A percentile compares a stretch with the other conserved stretches of the same genome.
phyloP scores from a whole-genome alignment of 2,329 filamentous ascomycete species.

The Alternaria gaisen region DNA sequence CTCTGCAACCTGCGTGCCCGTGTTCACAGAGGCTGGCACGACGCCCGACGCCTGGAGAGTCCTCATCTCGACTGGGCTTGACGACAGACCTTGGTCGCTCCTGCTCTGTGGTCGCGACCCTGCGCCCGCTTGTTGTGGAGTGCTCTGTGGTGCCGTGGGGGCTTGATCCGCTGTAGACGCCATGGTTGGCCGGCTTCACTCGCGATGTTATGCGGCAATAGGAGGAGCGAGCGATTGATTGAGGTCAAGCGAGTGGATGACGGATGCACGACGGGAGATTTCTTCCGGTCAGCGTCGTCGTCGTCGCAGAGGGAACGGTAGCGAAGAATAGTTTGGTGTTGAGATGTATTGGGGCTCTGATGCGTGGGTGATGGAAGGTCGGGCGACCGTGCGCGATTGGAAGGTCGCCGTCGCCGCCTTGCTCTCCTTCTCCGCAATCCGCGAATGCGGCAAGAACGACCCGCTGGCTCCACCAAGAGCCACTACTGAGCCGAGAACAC shows the following conservation, averaged over 20 bases:
- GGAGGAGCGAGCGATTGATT: conserved; percentile 18
- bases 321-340: conserved; percentile 15
- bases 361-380: conserved; percentile 17
- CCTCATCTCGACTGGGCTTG: conserved; percentile 49
- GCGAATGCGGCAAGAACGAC: conserved; percentile 36
- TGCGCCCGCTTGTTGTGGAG: conserved; percentile 30
- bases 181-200: conserved; percentile 40
- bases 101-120: conserved; percentile 35
- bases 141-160: conserved; percentile 34
- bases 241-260: conserved; percentile 26
- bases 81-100: conserved; percentile 29
- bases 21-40: conserved; percentile 25
- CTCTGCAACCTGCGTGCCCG: conserved; percentile 25
- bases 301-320: conserved; percentile 5
- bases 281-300: conserved; percentile 6
- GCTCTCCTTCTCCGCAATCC: conserved; percentile 34
- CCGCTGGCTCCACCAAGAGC: conserved; percentile 26
- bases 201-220: conserved; percentile 30
- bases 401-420: conserved; percentile 29
- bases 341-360: conserved; percentile 10
- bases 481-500: conserved; percentile 16
- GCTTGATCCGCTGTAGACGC: conserved; percentile 41
- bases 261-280: conserved; percentile 1
- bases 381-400: conserved; percentile 32
- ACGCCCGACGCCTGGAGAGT: conserved; percentile 36